Base-by-base conservation (phyloP, 495 filamentous ascomycete genomes). In the Penicillium subrubescens region DNA sequence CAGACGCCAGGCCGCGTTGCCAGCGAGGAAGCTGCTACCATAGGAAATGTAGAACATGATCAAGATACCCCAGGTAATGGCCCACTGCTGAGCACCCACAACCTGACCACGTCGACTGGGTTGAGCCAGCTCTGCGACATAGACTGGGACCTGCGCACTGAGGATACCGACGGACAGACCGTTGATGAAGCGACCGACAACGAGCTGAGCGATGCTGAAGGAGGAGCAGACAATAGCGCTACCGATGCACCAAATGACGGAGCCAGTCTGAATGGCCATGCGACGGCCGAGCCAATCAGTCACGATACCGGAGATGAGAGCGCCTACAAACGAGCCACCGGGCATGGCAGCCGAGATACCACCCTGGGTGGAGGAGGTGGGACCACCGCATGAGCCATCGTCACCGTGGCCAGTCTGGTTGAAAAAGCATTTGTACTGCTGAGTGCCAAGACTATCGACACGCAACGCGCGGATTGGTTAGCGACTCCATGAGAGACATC, bases 121-220 rank as follows among this genome's bases (percentile, higher is more conserved):
- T 5, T 85, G 88, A 2, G 90, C 83, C 35, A 92, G 69, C 69
- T 93, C 90, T 39, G 90, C 86, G 63, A 92, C 87, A 71, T 92
- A 92, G 54, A 92, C 89, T 0, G 90, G 90, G 34, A 91, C 89
- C 67, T 91, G 88, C 37, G 90, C 90, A 59, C 88, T 91, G 75
- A 87, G 89, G 67, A 92, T 89, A 66, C 90, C 90, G 56, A 92
- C 89, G 14, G 84, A 83, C 34, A 92, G 70, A 41, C 90, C 90
- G 76, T 92, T 92, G 79, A 92, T 87, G 61, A 92, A 78, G 63
- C 90, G 89, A 29, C 90, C 89, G 5, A 85, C 86, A 31, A 88
- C 84, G 2, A 93, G 81, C 85, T 91, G 89, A n/a, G 78, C 81
- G 54, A 91, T 89, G 67, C 90, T 87, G 58, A 90, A 87, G 4